Percentiles rank a stretch among this genome's conserved stretches.
Evolutionary conservation across 2,329 filamentous ascomycete genomes (phyloP).

Genomic region (Aspergillus udagawae): DNA sequence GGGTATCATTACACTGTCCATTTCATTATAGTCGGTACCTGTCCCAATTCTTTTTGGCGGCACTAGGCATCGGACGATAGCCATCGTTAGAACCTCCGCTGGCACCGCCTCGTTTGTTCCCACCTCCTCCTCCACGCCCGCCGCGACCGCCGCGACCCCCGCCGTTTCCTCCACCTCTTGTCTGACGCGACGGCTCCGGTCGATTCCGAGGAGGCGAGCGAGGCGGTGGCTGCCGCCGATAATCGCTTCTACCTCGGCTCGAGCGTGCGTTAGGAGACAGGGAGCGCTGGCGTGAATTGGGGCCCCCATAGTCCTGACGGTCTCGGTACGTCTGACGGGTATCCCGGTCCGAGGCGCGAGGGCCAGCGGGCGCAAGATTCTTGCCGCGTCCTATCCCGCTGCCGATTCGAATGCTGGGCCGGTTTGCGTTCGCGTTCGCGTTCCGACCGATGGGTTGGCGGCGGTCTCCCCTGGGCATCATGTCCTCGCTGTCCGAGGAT

Average conservation of each 20-base stretch:
- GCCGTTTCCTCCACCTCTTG: slow-evolving; percentile 9
- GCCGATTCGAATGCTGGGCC: slow-evolving; percentile 35
- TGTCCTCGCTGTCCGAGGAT: slow-evolving; percentile 34
- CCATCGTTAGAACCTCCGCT: slow-evolving; percentile 13
- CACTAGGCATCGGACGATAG: slow-evolving; percentile 32
- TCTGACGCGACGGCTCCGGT: slow-evolving; percentile 8
- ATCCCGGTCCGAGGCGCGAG: slow-evolving; percentile 11
- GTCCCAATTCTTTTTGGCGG: slow-evolving; percentile 31
- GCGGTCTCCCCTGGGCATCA: slow-evolving; percentile 26
- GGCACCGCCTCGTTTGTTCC: slow-evolving; percentile 16
- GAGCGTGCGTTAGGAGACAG: slow-evolving; percentile 26
- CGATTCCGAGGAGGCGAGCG: slow-evolving; percentile 20
- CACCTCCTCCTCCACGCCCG: slow-evolving; percentile 15
- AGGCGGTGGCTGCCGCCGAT: slow-evolving; percentile 17
- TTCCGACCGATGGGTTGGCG: slow-evolving; percentile 24
- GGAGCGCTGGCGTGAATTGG: slow-evolving; percentile 27
- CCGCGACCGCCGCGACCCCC: slow-evolving; percentile 14
- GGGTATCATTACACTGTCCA: background rate
- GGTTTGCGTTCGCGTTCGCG: slow-evolving; percentile 11
- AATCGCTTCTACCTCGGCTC: slow-evolving; percentile 16
- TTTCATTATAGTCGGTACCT: slow-evolving; percentile 23
- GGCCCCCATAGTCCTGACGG: slow-evolving; percentile 22
- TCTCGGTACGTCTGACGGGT: slow-evolving; percentile 22
- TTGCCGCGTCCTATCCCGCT: slow-evolving; percentile 26
- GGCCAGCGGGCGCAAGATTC: slow-evolving; percentile 18